Conservation (phyloP, 1,284 basidiomycete genomes). For the Hemileia vastatrix region DNA sequence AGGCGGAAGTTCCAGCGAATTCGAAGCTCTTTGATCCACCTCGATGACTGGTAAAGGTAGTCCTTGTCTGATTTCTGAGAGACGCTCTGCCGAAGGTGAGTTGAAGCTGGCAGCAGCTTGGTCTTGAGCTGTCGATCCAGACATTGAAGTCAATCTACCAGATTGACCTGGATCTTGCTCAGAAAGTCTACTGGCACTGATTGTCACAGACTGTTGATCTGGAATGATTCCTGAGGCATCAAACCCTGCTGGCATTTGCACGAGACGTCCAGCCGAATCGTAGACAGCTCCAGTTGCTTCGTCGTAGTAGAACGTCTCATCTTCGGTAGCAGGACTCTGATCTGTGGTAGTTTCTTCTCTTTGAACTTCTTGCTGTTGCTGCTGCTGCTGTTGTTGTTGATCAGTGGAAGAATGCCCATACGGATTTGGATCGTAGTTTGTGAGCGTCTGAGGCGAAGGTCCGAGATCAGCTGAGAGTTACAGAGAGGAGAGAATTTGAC, state of each 20-base stretch:
- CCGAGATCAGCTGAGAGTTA: constrained; percentile 29
- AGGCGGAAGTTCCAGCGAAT: background rate
- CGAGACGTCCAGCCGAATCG: constrained; percentile 33
- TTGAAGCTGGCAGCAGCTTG: background rate
- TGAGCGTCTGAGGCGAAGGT: constrained; percentile 28
- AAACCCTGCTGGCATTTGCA: constrained; percentile 28
- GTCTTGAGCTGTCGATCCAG: background rate
- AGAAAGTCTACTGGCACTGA: background rate
- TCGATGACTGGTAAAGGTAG: background rate
- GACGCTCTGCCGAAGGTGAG: background rate
- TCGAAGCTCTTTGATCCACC: background rate
- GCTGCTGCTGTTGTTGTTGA: constrained; percentile 11
- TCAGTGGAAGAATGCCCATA: background rate
- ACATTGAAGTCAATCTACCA: background rate
- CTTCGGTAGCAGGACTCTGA: constrained; percentile 8
- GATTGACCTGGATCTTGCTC: background rate
- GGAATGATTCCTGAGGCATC: constrained; percentile 13
- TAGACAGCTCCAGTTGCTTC: constrained; percentile 38
- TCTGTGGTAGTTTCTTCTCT: background rate
- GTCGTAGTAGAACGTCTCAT: constrained; percentile 38
- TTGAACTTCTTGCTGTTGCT: background rate
- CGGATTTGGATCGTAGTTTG: constrained; percentile 25
- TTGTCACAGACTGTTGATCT: background rate
- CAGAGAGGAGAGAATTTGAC: too few species aligned
- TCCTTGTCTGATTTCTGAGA: background rate